A percentile compares a stretch with the other conserved stretches of the same genome.
phyloP scores from a whole-genome alignment of 176 grass and related monocot genomes.

The Aegilops speltoides region DNA sequence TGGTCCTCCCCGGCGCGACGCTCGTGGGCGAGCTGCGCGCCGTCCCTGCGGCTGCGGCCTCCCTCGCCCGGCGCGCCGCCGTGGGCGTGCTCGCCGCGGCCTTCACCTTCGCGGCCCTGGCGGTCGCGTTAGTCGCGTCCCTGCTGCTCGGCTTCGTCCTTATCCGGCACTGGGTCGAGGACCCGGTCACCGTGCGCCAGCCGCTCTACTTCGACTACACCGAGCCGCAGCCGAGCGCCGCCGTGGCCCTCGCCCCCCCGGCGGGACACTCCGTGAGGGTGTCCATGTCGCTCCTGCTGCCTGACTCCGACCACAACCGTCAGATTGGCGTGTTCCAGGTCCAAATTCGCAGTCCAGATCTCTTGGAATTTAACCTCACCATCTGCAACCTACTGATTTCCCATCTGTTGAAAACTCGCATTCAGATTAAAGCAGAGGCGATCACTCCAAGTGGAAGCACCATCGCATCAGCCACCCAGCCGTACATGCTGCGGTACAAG shows the following conservation, averaged over 20 bases:
- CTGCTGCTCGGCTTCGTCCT: constrained; percentile 27
- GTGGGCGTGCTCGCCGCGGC: constrained; percentile 26
- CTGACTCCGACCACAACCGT: constrained; percentile 34
- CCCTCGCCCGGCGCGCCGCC: constrained; percentile 6
- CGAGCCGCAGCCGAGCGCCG: constrained; percentile 27
- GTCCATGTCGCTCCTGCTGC: constrained; percentile 29
- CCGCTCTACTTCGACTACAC: constrained; percentile 44
- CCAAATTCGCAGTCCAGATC: neutral
- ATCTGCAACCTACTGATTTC: neutral
- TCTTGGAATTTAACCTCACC: neutral
- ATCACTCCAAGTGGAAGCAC: constrained; percentile 21
- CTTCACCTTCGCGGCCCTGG: constrained; percentile 17
- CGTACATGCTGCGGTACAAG: constrained; percentile 44
- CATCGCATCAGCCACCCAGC: constrained; percentile 12
- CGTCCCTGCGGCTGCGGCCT: neutral
- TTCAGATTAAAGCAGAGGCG: constrained; percentile 36
- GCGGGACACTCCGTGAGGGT: constrained; percentile 25
- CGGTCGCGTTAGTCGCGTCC: neutral
- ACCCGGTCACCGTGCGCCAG: constrained; percentile 31
- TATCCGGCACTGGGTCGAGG: constrained; percentile 33
- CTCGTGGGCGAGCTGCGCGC: constrained; percentile 18
- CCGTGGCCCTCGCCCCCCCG: neutral
- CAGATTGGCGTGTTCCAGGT: constrained; percentile 52
- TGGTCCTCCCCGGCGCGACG: constrained; percentile 1
- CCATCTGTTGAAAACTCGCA: neutral